phyloP scores from a whole-genome alignment of 495 filamentous ascomycete species.

The Talaromyces adpressus region DNA sequence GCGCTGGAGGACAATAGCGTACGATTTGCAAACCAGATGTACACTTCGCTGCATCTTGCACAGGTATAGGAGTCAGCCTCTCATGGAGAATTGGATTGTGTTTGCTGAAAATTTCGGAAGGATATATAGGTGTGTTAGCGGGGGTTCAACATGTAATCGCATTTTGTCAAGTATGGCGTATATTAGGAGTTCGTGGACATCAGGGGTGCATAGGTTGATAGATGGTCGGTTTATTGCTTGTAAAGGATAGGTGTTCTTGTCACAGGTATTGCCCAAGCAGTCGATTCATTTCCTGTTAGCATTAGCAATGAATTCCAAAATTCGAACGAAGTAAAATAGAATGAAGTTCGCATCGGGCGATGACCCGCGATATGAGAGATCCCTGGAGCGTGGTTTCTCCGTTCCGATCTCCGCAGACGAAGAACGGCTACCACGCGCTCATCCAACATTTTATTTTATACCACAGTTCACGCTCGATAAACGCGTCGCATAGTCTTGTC shows the following conservation, averaged over 20 bases:
- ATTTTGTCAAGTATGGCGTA: neutral
- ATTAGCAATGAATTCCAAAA: neutral
- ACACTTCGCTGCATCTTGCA: constrained; percentile 5
- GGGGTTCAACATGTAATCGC: neutral
- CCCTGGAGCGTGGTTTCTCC: constrained; percentile 8
- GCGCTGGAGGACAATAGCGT: constrained; percentile 22
- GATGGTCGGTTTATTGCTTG: neutral
- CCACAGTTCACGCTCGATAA: neutral
- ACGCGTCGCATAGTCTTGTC: neutral
- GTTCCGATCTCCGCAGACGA: neutral
- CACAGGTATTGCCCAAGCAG: neutral
- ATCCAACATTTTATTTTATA: neutral
- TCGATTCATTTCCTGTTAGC: neutral
- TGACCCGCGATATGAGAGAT: neutral
- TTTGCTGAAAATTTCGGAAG: neutral
- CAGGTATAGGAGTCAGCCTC: neutral
- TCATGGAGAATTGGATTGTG: neutral
- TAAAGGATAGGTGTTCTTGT: neutral
- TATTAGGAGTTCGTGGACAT: neutral
- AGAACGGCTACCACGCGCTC: neutral
- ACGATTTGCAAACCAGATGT: constrained; percentile 6
- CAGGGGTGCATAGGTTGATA: neutral
- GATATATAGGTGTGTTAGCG: constrained; percentile 6
- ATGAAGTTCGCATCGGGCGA: neutral
- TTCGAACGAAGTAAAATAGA: neutral